phyloP scores from a whole-genome alignment of 176 grass and related monocot species.

The Avena eriantha region DNA sequence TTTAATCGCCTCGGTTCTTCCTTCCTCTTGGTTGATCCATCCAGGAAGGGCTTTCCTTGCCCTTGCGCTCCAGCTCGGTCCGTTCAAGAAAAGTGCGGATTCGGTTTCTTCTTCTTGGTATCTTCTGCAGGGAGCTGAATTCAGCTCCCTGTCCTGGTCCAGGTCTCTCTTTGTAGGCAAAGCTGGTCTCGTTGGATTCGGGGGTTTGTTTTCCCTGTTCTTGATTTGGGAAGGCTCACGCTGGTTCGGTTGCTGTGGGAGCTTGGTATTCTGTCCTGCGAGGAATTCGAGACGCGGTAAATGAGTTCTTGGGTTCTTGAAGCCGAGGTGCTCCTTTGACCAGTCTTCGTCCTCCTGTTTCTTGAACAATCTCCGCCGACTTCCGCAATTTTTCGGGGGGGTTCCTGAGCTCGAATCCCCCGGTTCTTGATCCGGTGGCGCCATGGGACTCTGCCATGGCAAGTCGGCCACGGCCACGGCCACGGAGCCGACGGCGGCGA shows the following conservation, averaged over 20 bases:
- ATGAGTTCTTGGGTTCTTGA: constrained; percentile 37
- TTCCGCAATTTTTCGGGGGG: neutral
- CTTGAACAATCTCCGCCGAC: neutral
- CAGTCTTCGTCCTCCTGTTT: constrained; percentile 7
- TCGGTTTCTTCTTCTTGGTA: constrained; percentile 13
- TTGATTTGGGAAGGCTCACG: neutral
- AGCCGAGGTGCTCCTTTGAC: constrained; percentile 42
- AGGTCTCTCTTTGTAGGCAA: neutral
- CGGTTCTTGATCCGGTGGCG: constrained; percentile 31
- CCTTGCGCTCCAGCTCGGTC: neutral
- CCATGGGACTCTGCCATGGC: constrained; percentile 79
- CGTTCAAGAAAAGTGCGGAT: constrained; percentile 7
- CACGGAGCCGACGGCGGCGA: constrained; percentile 33
- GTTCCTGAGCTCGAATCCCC: constrained; percentile 23
- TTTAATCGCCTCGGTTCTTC: constrained; percentile 30
- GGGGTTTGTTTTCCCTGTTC: neutral
- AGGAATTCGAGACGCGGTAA: constrained; percentile 21
- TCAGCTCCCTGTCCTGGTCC: constrained; percentile 21
- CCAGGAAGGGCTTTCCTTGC: too few relatives aligned
- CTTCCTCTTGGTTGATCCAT: constrained; percentile 31
- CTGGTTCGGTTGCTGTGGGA: neutral
- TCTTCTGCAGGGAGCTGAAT: constrained; percentile 23
- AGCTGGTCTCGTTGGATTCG: neutral
- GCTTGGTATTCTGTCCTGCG: neutral
- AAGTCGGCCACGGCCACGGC: constrained; percentile 45